Evolutionary conservation across 2,329 filamentous ascomycete species (phyloP), one percentile per base, ranked within the genome.

Genomic region (Beauveria sp.): DNA sequence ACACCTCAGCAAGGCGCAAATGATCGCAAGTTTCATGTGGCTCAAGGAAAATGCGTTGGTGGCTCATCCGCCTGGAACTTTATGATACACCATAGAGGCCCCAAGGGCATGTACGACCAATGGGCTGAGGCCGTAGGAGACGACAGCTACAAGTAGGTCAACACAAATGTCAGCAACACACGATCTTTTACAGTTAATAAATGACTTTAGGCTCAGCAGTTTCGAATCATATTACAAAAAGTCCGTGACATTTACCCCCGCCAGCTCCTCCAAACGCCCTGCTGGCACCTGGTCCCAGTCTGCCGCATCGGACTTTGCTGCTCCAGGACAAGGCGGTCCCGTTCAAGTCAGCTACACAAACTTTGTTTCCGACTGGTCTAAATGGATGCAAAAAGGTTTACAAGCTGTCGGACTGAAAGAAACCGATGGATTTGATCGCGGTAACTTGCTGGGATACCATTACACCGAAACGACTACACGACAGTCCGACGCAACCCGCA

Each of bases 41-140:
- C 73, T 0, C 69, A 69, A 5, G 76, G 75, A 1, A 76, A 74
- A 54, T 70, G 67, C 0, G 66, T 77, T 0, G 76, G 75, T 22
- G 75, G 76, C 9, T 71, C 71, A 1, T 75, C 72, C 0, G 70
- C 72, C 9, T 67, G 74, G 7, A 75, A 75, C 61, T 73, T 70
- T 20, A 67, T 75, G 67, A 69, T 74, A 20, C 69, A 71, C 5
- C 68, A 74, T 48, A 66, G 73, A 20, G 69, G 70, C 0, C 67
- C 72, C 1, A 67, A 61, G 2, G 71, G 73, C 7, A 68, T 73
- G 9, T 71, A 67, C 56, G 61, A 67, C 2, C 63, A 59, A 30
- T 72, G 70, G 70, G 70, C 70, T 0, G 61, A 67, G 1, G 63
- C 65, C 7, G 69, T 71, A 18, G 65, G 67, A 8, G 69, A 72